These are phyloP conservation scores for Naematelia aurantialba DNA, from an alignment of 768 basidiomycete species.

Conservation along the genomic window DNA sequence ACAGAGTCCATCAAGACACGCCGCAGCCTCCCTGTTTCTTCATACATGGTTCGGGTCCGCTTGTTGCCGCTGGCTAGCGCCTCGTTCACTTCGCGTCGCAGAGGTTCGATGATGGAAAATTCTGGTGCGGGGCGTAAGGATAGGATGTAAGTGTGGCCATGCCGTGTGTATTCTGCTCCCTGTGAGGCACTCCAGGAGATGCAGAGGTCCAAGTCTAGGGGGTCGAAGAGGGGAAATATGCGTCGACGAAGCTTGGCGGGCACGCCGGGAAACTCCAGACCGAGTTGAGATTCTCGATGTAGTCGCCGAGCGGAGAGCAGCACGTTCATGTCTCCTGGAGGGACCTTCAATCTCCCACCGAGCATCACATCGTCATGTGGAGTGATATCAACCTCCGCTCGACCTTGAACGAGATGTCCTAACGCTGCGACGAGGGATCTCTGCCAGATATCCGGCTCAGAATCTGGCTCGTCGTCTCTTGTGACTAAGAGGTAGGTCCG, in stretches of 20 bases:
- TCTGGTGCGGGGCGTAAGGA: constrained; percentile 65
- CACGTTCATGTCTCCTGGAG: background rate
- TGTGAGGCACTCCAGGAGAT: constrained; percentile 69
- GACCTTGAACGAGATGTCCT: background rate
- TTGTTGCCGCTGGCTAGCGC: constrained; percentile 60
- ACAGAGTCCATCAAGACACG: constrained; percentile 65
- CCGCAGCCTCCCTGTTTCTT: constrained; percentile 77
- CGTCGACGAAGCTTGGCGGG: constrained; percentile 55
- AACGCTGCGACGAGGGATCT: background rate
- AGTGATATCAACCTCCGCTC: background rate
- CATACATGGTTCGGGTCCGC: constrained; percentile 79
- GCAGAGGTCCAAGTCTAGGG: constrained; percentile 66
- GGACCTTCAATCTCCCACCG: background rate
- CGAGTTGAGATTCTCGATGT: background rate
- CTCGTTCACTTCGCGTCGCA: constrained; percentile 56
- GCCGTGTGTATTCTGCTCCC: constrained; percentile 46
- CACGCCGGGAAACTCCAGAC: constrained; percentile 55
- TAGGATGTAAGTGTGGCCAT: constrained; percentile 61
- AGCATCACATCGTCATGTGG: background rate
- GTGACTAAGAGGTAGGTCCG: background rate
- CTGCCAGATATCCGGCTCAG: background rate
- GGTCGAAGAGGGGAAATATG: constrained; percentile 79
- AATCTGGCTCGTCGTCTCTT: background rate
- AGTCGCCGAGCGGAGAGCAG: background rate
- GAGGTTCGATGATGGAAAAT: constrained; percentile 60